These are phyloP conservation scores for Neonectria coccinea DNA, from an alignment of 2,329 filamentous ascomycete genomes.

Conservation along the genomic window DNA sequence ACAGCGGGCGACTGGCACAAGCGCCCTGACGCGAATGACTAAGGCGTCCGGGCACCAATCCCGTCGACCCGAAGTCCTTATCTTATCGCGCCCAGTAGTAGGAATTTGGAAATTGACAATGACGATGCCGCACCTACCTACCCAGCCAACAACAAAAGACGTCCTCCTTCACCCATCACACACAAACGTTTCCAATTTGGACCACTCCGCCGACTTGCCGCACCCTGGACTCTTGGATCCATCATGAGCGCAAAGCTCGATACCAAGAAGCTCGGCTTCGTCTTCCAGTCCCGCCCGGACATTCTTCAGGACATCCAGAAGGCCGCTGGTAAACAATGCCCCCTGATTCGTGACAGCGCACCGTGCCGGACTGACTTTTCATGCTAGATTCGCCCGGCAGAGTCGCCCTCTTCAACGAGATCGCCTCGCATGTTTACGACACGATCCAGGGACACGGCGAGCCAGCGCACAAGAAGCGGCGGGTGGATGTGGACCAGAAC, in stretches of 20 bases:
- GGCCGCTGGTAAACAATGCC: slow-evolving; percentile 61
- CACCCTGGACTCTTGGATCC: slow-evolving; percentile 26
- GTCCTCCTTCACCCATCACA: slow-evolving; percentile 14
- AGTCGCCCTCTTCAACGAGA: slow-evolving; percentile 67
- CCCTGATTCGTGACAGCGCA: slow-evolving; percentile 33
- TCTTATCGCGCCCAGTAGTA: slow-evolving; percentile 40
- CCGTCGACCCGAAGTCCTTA: slow-evolving; percentile 29
- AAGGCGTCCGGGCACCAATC: slow-evolving; percentile 37
- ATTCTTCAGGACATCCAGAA: slow-evolving; percentile 65
- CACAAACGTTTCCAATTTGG: slow-evolving; percentile 24
- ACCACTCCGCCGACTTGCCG: slow-evolving; percentile 34
- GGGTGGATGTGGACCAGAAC: slow-evolving; percentile 58
- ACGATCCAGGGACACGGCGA: slow-evolving; percentile 56
- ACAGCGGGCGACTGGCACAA: slow-evolving; percentile 12
- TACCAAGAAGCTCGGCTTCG: slow-evolving; percentile 59
- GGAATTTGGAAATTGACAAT: slow-evolving; percentile 38
- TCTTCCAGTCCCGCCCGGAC: slow-evolving; percentile 68
- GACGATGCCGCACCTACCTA: slow-evolving; percentile 35
- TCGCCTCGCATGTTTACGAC: slow-evolving; percentile 63
- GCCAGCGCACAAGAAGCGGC: slow-evolving; percentile 64
- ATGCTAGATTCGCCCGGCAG: slow-evolving; percentile 61
- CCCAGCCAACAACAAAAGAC: slow-evolving; percentile 14
- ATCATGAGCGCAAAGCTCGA: slow-evolving; percentile 62
- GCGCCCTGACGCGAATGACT: slow-evolving; percentile 34
- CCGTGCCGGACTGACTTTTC: slow-evolving; percentile 25